Evolutionary conservation across 257 asterid species (phyloP).

Genomic region (Solanum ahanhuiri): DNA sequence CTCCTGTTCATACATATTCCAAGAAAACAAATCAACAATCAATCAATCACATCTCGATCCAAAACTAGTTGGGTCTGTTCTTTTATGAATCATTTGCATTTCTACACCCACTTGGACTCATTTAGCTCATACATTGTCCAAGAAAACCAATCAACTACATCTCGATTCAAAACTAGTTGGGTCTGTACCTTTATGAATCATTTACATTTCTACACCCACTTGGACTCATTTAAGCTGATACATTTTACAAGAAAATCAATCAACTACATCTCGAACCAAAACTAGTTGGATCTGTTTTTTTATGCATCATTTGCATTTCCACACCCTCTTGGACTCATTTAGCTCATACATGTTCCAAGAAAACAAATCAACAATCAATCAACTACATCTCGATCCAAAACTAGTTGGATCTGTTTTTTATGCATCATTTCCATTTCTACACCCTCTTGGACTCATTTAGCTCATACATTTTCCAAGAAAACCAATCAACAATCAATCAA

Average conservation of each 20-base stretch:
- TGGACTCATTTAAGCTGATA: not conserved
- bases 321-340: not conserved
- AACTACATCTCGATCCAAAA: not conserved
- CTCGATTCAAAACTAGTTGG: not conserved
- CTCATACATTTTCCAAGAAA: not conserved
- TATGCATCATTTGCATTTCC: not conserved
- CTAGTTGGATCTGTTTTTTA: not conserved
- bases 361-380: not conserved
- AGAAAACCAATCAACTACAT: not conserved
- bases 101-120: not conserved
- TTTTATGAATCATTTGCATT: not conserved
- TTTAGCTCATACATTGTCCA: not conserved
- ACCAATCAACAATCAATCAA: not conserved
- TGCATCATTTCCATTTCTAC: not conserved
- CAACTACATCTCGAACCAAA: not conserved
- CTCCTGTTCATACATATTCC: slow-evolving; percentile 24
- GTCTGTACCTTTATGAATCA: not conserved
- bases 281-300: not conserved
- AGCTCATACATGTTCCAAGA: not conserved
- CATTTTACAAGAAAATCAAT: not conserved
- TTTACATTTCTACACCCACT: not conserved
- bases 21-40: not conserved
- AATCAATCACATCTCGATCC: not conserved
- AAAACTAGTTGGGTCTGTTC: not conserved
- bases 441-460: not conserved